A percentile compares a stretch with the other conserved stretches of the same genome.
These are phyloP conservation scores for Orbilia javanica DNA, from an alignment of 2,329 filamentous ascomycete species.

Conservation along the genomic window DNA sequence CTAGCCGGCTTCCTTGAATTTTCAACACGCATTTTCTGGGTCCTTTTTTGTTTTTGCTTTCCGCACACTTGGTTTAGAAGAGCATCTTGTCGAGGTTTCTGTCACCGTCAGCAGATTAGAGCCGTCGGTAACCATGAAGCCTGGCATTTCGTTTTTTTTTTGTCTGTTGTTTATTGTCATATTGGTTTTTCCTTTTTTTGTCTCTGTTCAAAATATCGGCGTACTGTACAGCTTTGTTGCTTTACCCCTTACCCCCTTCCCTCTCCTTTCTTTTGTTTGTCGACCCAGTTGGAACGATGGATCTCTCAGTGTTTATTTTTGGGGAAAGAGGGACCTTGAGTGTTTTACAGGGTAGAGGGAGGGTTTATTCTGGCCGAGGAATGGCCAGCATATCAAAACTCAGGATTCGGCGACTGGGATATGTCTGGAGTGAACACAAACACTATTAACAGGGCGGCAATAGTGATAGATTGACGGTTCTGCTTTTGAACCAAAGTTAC, in stretches of 20 bases:
- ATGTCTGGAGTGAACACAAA: conserved; percentile 21
- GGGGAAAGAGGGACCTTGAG: conserved; percentile 27
- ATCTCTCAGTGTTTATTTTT: conserved; percentile 11
- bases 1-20: conserved; percentile 20
- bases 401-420: conserved; percentile 21
- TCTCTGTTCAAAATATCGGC: conserved; percentile 35
- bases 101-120: conserved; percentile 9
- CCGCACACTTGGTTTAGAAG: conserved; percentile 37
- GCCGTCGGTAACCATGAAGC: not conserved
- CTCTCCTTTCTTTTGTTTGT: conserved; percentile 17
- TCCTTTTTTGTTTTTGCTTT: conserved; percentile 24
- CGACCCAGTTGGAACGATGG: conserved; percentile 4
- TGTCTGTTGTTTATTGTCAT: not conserved
- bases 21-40: conserved; percentile 9
- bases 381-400: conserved; percentile 15
- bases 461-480: conserved; percentile 24
- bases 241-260: conserved; percentile 9
- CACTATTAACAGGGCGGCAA: conserved; percentile 21
- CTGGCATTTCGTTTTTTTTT: not conserved
- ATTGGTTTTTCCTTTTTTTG: conserved; percentile 13
- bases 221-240: conserved; percentile 26
- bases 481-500: conserved; percentile 6
- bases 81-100: conserved; percentile 43
- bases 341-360: conserved; percentile 22
- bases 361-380: conserved; percentile 8